A percentile compares a stretch with the other conserved stretches of the same genome.
Conservation (phyloP, 805 yeast species). For the Metschnikowia borealis region DNA sequence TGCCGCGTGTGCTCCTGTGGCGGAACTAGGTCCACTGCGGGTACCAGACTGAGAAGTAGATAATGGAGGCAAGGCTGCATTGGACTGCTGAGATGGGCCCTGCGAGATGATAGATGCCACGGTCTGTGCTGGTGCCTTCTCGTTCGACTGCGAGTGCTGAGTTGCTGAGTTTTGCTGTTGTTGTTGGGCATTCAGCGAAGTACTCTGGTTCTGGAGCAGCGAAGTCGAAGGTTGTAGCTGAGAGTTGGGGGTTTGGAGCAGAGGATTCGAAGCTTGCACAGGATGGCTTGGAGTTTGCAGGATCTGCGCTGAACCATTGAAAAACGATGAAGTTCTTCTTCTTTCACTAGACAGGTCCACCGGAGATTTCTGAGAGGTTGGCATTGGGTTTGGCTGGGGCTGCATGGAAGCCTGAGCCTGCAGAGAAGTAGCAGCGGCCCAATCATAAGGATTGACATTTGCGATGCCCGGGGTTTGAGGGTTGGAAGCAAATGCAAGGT, state of each 20-base stretch:
- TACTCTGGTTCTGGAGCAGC: neutral
- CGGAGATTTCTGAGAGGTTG: constrained; percentile 1
- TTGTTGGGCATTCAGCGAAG: constrained; percentile 1
- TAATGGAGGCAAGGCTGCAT: constrained; percentile 6
- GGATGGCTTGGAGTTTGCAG: constrained; percentile 4
- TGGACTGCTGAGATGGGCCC: constrained; percentile 14
- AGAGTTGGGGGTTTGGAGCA: neutral
- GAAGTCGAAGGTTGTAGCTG: neutral
- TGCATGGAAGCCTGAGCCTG: constrained; percentile 7
- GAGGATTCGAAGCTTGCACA: constrained; percentile 3
- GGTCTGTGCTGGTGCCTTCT: constrained; percentile 8
- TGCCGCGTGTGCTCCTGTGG: constrained; percentile 5
- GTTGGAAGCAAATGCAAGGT: constrained; percentile 23
- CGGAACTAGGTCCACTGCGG: constrained; percentile 12
- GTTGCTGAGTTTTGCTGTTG: constrained; percentile 1
- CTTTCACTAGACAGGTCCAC: constrained; percentile 26
- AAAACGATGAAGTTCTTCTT: constrained; percentile 52
- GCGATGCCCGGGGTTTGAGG: constrained; percentile 39
- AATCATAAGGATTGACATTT: constrained; percentile 13
- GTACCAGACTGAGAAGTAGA: constrained; percentile 4
- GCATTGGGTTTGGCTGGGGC: constrained; percentile 2
- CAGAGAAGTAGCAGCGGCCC: constrained; percentile 10
- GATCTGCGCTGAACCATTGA: constrained; percentile 28
- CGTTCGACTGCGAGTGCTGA: neutral
- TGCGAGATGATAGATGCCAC: constrained; percentile 17